Evolutionary conservation across 345 rosid genomes (phyloP), one percentile per base, ranked within the genome.

Genomic region (Anacardium occidentale): DNA sequence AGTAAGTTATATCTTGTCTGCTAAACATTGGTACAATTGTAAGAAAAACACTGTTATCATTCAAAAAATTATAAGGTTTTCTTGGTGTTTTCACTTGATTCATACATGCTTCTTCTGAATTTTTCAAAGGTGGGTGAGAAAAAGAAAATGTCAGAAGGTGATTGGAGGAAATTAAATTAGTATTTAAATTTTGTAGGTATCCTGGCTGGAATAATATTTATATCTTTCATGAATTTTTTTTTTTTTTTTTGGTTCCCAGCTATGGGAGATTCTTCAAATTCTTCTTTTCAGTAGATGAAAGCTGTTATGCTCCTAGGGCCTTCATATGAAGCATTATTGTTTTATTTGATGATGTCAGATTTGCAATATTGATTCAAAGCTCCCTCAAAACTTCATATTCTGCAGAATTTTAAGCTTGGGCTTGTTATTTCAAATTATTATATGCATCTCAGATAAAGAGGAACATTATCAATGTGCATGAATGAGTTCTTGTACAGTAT

Each of bases 1-100:
- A 75, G 98, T 92, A 84, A 87, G 90, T 79, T 42, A 57, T 42
- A 53, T 58, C 50, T 70, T 71, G 54, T 56, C 65, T n/a, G 15
- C 57, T 29, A 51, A 51, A 32, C 57, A 10, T 44, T 10, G 55
- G 42, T 44, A 22, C 14, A 25, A 69, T 25, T 15, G 63, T 44
- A 34, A 13, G 61, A 47, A n/a, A 13, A 54, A 40, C 64, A 10
- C 58, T 25, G 2, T 18, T 58, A 18, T 57, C 29, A 45, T 1
- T 69, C 1, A 56, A 11, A 54, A 57, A 48, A 57, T 4, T 17
- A 24, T 44, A 17, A 57, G 53, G 58, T 40, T 25, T 68, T 68
- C 62, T 34, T 44, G 15, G 73, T 42, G 14, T 57, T 58, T 32
- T 58, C 26, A 10, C 44, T 58, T 56, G 20, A 32, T 60, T 71